These are phyloP conservation scores for Fusarium tricinctum DNA, from an alignment of 2,329 filamentous ascomycete species.

Conservation along the genomic window DNA sequence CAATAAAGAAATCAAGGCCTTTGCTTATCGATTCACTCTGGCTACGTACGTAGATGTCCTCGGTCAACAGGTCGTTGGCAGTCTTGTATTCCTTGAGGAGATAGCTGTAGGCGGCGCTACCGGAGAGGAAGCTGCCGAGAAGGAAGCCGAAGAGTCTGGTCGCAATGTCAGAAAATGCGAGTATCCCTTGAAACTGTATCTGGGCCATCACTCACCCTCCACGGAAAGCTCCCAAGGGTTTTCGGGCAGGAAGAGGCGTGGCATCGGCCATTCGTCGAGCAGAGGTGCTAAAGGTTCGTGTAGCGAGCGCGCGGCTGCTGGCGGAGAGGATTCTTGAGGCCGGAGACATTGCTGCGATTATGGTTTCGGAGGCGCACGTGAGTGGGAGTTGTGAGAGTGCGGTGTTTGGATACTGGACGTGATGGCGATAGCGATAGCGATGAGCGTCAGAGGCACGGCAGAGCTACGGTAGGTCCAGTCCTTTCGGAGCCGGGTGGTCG, in stretches of 20 bases:
- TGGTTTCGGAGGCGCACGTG: neutral
- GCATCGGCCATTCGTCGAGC: conserved; percentile 60
- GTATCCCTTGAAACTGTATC: neutral
- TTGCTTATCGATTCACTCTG: conserved; percentile 17
- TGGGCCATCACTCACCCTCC: conserved; percentile 65
- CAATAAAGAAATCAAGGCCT: conserved; percentile 4
- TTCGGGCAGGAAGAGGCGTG: conserved; percentile 67
- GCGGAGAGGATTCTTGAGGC: conserved; percentile 62
- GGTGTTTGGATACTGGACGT: conserved; percentile 35
- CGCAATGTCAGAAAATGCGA: conserved; percentile 23
- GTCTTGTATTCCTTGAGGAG: conserved; percentile 93
- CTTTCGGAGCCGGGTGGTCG: conserved; percentile 44
- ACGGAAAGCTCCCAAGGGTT: conserved; percentile 72
- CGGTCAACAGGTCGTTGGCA: conserved; percentile 91
- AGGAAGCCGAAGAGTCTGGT: conserved; percentile 91
- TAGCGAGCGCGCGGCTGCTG: conserved; percentile 56
- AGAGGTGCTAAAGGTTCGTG: conserved; percentile 66
- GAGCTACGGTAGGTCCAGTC: conserved; percentile 23
- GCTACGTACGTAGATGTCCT: conserved; percentile 92
- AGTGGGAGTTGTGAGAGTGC: conserved; percentile 15
- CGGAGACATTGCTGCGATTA: conserved; percentile 56
- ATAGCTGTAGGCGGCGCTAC: conserved; percentile 90
- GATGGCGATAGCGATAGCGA: conserved; percentile 38
- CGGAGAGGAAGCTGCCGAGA: conserved; percentile 83
- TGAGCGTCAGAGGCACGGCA: conserved; percentile 39